Conservation (phyloP, 148 eudicot species). For the Dianthus caryophyllus region DNA sequence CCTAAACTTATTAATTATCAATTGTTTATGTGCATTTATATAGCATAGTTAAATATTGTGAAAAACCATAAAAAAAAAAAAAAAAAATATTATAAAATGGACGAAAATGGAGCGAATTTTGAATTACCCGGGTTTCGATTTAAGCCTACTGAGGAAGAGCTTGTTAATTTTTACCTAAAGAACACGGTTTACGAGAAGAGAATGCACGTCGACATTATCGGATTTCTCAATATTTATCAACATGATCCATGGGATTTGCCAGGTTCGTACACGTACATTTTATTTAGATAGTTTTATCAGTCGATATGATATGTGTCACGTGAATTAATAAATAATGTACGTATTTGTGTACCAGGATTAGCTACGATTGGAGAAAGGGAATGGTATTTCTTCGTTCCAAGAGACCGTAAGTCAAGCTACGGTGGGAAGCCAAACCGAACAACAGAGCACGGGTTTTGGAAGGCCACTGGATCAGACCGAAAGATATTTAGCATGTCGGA, state of each 20-base stretch:
- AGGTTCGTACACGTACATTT: conserved; percentile 19
- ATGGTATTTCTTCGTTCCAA: conserved; percentile 89
- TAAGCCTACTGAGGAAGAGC: conserved; percentile 87
- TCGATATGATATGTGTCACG: too few relatives aligned
- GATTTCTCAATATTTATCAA: conserved; percentile 58
- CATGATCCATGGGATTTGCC: conserved; percentile 82
- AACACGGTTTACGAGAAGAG: conserved; percentile 42
- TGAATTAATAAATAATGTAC: too few relatives aligned
- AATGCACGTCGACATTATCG: conserved; percentile 41
- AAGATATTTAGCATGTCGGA: conserved; percentile 44
- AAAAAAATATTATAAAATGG: conserved; percentile 26
- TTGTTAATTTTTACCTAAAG: conserved; percentile 63
- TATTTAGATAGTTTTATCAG: neutral
- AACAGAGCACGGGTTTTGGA: conserved; percentile 79
- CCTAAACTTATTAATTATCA: too few relatives aligned
- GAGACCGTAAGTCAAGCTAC: conserved; percentile 61
- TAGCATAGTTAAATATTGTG: too few relatives aligned
- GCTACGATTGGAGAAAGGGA: conserved; percentile 84
- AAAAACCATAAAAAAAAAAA: too few relatives aligned
- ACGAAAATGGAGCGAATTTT: conserved; percentile 27
- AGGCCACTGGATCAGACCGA: conserved; percentile 91
- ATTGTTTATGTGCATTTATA: neutral
- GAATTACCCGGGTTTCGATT: conserved; percentile 79
- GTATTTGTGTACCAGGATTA: conserved; percentile 37
- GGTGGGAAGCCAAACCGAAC: conserved; percentile 90